These are phyloP conservation scores for Fraxinus paxiana DNA, from an alignment of 305 asterid species.

Conservation along the genomic window DNA sequence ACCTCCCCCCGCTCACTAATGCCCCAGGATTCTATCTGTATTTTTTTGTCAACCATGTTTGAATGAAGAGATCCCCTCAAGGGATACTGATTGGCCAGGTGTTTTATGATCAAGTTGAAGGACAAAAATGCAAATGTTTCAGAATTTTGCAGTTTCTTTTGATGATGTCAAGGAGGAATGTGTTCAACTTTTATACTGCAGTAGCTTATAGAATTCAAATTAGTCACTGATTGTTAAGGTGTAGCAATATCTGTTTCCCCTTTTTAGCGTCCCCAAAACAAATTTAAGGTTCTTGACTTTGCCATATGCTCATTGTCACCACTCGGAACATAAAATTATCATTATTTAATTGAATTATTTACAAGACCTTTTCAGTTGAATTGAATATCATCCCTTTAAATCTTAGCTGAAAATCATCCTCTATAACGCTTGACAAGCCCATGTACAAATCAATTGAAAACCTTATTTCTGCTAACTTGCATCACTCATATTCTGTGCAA, in stretches of 20 bases:
- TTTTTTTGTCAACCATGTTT: neutral
- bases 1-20: neutral
- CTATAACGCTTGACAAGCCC: neutral
- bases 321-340: neutral
- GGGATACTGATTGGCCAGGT: neutral
- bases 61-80: neutral
- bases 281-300: neutral
- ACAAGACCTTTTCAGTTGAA: neutral
- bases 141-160: neutral
- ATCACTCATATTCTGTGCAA: conserved; percentile 29
- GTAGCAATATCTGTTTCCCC: neutral
- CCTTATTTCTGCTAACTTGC: conserved; percentile 30
- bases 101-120: neutral
- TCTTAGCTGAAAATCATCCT: neutral
- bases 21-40: neutral
- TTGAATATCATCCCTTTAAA: neutral
- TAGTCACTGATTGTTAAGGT: neutral
- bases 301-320: neutral
- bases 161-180: neutral
- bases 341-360: neutral
- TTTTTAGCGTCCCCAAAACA: neutral
- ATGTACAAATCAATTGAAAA: neutral
- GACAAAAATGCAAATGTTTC: neutral
- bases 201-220: neutral
- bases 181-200: neutral